Percentiles rank a stretch among this genome's conserved stretches.
Evolutionary conservation across 768 basidiomycete species (phyloP).

Genomic region (Rhodocollybia butyracea): DNA sequence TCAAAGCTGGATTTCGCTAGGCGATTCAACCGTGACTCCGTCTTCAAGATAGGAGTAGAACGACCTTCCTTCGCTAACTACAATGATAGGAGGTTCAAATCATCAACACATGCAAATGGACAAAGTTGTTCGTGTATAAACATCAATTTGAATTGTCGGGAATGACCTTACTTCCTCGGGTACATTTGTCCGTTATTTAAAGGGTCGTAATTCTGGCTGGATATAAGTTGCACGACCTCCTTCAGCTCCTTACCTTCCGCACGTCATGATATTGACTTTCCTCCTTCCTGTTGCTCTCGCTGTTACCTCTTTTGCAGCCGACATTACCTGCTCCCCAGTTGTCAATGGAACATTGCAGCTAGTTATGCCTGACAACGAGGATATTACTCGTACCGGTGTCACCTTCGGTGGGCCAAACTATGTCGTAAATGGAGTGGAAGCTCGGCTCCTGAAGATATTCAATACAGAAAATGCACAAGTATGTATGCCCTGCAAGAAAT

Average conservation of each 20-base stretch:
- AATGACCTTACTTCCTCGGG: too few relatives aligned
- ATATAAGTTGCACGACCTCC: background rate
- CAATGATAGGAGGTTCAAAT: too few relatives aligned
- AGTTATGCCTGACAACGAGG: background rate
- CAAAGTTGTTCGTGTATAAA: too few relatives aligned
- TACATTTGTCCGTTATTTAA: too few relatives aligned
- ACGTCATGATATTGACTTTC: background rate
- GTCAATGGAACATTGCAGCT: conserved; percentile 1
- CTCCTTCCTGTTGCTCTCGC: background rate
- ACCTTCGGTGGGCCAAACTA: background rate
- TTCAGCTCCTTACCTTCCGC: background rate
- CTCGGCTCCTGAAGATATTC: background rate
- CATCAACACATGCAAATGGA: too few relatives aligned
- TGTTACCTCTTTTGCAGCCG: background rate
- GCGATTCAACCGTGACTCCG: too few relatives aligned
- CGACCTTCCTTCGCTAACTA: too few relatives aligned
- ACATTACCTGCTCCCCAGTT: background rate
- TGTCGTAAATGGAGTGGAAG: background rate
- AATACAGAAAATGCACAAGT: background rate
- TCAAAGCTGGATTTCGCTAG: too few relatives aligned
- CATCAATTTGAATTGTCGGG: too few relatives aligned
- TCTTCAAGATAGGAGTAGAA: too few relatives aligned
- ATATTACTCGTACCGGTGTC: background rate
- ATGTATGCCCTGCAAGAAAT: background rate
- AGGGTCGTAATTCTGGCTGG: too few relatives aligned